Evolutionary conservation across 2,329 filamentous ascomycete genomes (phyloP).

Genomic region (Didymella segeticola): DNA sequence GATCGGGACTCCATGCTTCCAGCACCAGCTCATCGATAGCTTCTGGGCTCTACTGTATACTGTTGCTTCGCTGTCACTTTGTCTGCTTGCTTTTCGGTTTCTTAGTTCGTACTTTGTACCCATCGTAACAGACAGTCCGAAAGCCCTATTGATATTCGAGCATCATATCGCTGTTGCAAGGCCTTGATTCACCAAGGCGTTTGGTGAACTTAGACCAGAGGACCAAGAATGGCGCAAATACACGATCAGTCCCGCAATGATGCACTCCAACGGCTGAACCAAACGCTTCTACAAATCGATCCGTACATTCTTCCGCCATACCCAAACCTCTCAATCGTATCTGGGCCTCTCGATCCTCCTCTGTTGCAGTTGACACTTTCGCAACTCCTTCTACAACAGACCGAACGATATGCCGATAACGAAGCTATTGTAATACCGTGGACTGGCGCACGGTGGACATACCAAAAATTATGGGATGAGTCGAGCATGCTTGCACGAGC

Average conservation of each 20-base stretch:
- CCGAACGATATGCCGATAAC: constrained; percentile 66
- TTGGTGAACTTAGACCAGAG: background rate
- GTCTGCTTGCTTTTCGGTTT: constrained; percentile 18
- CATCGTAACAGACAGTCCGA: constrained; percentile 12
- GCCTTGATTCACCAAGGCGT: background rate
- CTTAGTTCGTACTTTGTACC: constrained; percentile 21
- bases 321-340: constrained; percentile 64
- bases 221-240: constrained; percentile 32
- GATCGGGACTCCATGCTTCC: constrained; percentile 13
- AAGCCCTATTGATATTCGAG: background rate
- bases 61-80: constrained; percentile 24
- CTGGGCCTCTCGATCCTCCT: constrained; percentile 72
- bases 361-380: constrained; percentile 75
- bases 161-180: background rate
- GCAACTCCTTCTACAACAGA: constrained; percentile 75
- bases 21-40: constrained; percentile 21
- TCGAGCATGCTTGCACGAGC: constrained; percentile 50
- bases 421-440: constrained; percentile 78
- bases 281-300: constrained; percentile 48
- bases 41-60: constrained; percentile 31
- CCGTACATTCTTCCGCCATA: constrained; percentile 48
- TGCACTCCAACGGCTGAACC: constrained; percentile 45
- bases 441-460: constrained; percentile 77
- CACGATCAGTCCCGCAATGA: constrained; percentile 37
- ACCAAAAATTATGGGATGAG: constrained; percentile 52